These are phyloP conservation scores for Zopfia rhizophila DNA, from an alignment of 2,329 filamentous ascomycete species.

Conservation along the genomic window DNA sequence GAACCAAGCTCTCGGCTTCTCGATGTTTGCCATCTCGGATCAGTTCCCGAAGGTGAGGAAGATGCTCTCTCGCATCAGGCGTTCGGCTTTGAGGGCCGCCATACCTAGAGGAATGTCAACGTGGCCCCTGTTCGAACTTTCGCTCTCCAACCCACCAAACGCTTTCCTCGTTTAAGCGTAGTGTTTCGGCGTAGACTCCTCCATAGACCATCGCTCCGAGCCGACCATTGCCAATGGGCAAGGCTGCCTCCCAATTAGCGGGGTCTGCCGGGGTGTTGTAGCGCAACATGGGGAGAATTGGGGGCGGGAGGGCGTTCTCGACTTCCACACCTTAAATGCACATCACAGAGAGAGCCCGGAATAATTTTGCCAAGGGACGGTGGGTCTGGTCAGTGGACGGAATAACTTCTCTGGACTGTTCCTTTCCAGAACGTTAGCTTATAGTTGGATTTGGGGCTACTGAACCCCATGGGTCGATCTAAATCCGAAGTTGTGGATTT, in stretches of 20 bases:
- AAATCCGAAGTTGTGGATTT: no score
- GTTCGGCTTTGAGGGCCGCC: conserved; percentile 58
- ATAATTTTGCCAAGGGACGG: no score
- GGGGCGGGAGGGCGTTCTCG: not conserved
- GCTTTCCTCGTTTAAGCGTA: conserved; percentile 62
- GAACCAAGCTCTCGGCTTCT: conserved; percentile 55
- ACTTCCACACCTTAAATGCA: not conserved
- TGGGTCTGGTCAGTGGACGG: conserved; percentile 25
- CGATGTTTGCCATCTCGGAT: conserved; percentile 54
- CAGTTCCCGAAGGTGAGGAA: conserved; percentile 53
- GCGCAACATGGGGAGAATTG: conserved; percentile 16
- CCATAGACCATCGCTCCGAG: conserved; percentile 60
- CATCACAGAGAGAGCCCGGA: conserved; percentile 5
- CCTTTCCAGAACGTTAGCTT: no score
- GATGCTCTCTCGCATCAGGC: conserved; percentile 47
- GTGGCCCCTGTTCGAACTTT: no score
- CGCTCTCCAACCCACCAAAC: no score
- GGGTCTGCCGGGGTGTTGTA: conserved; percentile 22
- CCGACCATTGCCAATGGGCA: conserved; percentile 63
- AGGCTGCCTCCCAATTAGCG: conserved; percentile 52
- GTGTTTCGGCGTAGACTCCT: conserved; percentile 54
- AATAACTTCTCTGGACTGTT: no score
- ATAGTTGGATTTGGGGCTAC: no score
- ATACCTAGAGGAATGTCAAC: no score
- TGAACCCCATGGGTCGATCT: conserved; percentile 2